phyloP scores from a whole-genome alignment of 2,329 filamentous ascomycete genomes.

The Cordyceps javanica region DNA sequence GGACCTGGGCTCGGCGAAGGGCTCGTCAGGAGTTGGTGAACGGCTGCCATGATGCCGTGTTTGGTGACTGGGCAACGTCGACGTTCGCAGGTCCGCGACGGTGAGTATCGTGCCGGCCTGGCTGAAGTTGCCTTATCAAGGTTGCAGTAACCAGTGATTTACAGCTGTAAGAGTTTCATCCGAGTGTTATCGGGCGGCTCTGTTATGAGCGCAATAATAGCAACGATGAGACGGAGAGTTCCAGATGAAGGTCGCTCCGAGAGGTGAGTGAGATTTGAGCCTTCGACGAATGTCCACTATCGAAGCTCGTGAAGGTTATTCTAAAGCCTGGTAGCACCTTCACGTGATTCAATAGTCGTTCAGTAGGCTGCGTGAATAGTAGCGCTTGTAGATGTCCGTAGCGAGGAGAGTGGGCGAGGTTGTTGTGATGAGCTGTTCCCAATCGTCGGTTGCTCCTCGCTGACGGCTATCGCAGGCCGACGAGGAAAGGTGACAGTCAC shows the following conservation, averaged over 20 bases:
- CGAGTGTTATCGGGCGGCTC: neutral
- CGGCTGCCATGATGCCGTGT: conserved; percentile 28
- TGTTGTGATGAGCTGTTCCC: neutral
- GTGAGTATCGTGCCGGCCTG: neutral
- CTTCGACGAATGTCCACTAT: neutral
- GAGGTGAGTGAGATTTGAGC: neutral
- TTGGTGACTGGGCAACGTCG: neutral
- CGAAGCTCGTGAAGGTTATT: neutral
- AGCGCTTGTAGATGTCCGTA: neutral
- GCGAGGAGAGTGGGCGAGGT: neutral
- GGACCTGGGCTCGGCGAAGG: conserved; percentile 25
- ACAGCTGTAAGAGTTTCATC: neutral
- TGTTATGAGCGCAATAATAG: neutral
- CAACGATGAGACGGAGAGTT: neutral
- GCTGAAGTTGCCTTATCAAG: neutral
- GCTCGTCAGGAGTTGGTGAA: conserved; percentile 31
- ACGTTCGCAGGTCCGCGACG: neutral
- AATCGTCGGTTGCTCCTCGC: neutral
- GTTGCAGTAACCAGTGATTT: neutral
- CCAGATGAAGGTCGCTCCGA: neutral
- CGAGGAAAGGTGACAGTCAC: neutral
- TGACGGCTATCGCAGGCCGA: neutral
- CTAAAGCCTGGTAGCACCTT: too few relatives aligned
- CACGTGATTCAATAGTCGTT: neutral
- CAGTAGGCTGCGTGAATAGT: neutral